A percentile compares a stretch with the other conserved stretches of the same genome.
These are phyloP conservation scores for Acephala macrosclerotiorum DNA, from an alignment of 2,329 filamentous ascomycete species.

Conservation along the genomic window DNA sequence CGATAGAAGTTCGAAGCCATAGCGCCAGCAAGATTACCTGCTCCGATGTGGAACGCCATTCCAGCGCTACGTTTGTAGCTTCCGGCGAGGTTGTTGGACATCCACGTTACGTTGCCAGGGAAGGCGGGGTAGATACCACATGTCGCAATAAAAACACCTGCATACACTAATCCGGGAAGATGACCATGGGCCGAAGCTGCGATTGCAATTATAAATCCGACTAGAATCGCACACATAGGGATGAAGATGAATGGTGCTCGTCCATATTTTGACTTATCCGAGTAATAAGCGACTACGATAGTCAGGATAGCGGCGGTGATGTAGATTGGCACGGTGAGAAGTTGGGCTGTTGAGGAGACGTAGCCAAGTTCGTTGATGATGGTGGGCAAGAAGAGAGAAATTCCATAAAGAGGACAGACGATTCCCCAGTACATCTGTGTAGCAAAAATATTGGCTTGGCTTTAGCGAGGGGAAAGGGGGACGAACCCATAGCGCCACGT, in stretches of 20 bases:
- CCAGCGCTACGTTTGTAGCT: slow-evolving; percentile 63
- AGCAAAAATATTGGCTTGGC: background rate
- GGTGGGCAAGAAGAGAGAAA: slow-evolving; percentile 48
- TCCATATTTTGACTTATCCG: slow-evolving; percentile 26
- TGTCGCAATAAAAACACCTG: slow-evolving; percentile 53
- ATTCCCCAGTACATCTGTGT: slow-evolving; percentile 72
- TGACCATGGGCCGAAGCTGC: slow-evolving; percentile 41
- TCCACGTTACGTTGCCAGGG: slow-evolving; percentile 58
- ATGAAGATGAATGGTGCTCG: slow-evolving; percentile 63
- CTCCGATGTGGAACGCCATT: slow-evolving; percentile 69
- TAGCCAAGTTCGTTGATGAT: slow-evolving; percentile 59
- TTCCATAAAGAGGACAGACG: slow-evolving; percentile 51
- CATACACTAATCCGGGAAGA: slow-evolving; percentile 52
- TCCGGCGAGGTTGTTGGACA: slow-evolving; percentile 64
- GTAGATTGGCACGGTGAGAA: slow-evolving; percentile 57
- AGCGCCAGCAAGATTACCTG: slow-evolving; percentile 66
- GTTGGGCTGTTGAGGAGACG: slow-evolving; percentile 54
- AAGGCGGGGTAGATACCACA: slow-evolving; percentile 54
- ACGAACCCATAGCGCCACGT: slow-evolving; percentile 17
- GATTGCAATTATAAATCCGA: slow-evolving; percentile 63
- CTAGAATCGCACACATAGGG: slow-evolving; percentile 59
- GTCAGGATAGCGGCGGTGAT: slow-evolving; percentile 70
- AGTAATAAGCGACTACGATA: slow-evolving; percentile 44
- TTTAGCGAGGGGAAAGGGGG: background rate
- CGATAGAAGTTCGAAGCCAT: slow-evolving; percentile 79